These are phyloP conservation scores for Ceratobasidium sp. DNA, from an alignment of 1,284 basidiomycete species.

Conservation along the genomic window DNA sequence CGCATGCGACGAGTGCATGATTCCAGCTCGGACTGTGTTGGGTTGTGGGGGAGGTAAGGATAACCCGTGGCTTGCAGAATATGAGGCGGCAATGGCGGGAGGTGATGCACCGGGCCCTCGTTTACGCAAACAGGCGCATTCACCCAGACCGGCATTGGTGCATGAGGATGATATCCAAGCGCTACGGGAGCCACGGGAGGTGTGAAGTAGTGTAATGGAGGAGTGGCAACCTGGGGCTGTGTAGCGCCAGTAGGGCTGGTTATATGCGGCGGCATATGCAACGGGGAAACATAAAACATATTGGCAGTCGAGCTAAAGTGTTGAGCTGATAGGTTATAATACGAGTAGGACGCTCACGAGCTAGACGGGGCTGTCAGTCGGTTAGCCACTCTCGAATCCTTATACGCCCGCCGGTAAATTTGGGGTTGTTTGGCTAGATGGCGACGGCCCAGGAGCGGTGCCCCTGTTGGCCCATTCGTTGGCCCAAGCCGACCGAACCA, in stretches of 20 bases:
- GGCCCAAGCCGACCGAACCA: neutral
- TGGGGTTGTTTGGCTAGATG: neutral
- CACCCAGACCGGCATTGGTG: too few species aligned
- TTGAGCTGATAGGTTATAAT: neutral
- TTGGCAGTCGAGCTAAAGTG: neutral
- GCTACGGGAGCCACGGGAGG: neutral
- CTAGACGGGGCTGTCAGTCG: neutral
- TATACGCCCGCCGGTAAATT: neutral
- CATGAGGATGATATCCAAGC: too few species aligned
- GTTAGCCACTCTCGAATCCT: neutral
- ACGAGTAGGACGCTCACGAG: neutral
- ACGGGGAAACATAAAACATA: neutral
- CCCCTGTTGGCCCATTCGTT: neutral
- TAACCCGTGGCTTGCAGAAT: neutral
- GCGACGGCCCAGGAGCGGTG: constrained; percentile 3
- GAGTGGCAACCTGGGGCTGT: neutral
- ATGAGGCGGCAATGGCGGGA: neutral
- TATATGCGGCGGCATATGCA: constrained; percentile 17
- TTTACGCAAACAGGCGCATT: neutral
- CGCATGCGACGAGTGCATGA: constrained; percentile 26
- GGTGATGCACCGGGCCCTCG: neutral
- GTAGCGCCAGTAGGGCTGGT: neutral
- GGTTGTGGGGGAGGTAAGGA: constrained; percentile 32
- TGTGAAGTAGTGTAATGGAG: neutral
- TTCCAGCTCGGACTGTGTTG: constrained; percentile 7